phyloP scores from a whole-genome alignment of 2,329 filamentous ascomycete genomes.

The Penicillium sp. region DNA sequence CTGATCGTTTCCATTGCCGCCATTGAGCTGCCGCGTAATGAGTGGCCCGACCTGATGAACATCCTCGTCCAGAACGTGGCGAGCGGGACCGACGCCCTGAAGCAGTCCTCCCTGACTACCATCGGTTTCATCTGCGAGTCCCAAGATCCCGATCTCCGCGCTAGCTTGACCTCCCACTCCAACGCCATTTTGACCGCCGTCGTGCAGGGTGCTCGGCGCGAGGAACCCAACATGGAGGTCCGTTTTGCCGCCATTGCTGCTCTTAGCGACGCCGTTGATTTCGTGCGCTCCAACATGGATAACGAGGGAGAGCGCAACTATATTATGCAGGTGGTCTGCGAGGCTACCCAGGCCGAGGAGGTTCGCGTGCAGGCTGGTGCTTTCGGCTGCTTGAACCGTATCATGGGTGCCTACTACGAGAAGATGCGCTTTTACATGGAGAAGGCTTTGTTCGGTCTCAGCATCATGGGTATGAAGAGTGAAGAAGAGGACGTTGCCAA shows the following conservation, averaged over 20 bases:
- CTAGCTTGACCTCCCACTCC: slow-evolving; percentile 78
- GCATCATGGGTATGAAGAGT: slow-evolving; percentile 97
- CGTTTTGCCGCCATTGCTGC: slow-evolving; percentile 90
- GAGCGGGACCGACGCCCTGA: slow-evolving; percentile 79
- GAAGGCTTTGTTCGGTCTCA: slow-evolving; percentile 96
- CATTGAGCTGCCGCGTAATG: slow-evolving; percentile 87
- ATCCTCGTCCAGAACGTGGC: slow-evolving; percentile 89
- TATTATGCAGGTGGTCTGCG: slow-evolving; percentile 99
- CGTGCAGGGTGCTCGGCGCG: slow-evolving; percentile 94
- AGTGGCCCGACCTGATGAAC: slow-evolving; percentile 91
- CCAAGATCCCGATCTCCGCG: slow-evolving; percentile 80
- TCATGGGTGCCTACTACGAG: slow-evolving; percentile 98
- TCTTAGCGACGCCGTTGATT: slow-evolving; percentile 93
- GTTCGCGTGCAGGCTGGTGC: slow-evolving; percentile 89
- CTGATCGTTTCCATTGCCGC: slow-evolving; percentile 92
- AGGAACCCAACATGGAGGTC: slow-evolving; percentile 88
- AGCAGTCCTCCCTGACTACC: slow-evolving; percentile 90
- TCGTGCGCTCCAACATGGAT: slow-evolving; percentile 97
- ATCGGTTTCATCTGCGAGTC: slow-evolving; percentile 99
- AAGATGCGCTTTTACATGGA: slow-evolving; percentile 99
- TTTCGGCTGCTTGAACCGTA: slow-evolving; percentile 95
- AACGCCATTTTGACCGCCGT: slow-evolving; percentile 98
- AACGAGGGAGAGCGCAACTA: slow-evolving; percentile 99
- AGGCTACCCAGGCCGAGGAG: slow-evolving; percentile 93
- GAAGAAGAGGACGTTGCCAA: slow-evolving; percentile 97